These are phyloP conservation scores for Haplosporangium sp. DNA, from an alignment of 371 early-diverging fungal genomes.

Conservation along the genomic window DNA sequence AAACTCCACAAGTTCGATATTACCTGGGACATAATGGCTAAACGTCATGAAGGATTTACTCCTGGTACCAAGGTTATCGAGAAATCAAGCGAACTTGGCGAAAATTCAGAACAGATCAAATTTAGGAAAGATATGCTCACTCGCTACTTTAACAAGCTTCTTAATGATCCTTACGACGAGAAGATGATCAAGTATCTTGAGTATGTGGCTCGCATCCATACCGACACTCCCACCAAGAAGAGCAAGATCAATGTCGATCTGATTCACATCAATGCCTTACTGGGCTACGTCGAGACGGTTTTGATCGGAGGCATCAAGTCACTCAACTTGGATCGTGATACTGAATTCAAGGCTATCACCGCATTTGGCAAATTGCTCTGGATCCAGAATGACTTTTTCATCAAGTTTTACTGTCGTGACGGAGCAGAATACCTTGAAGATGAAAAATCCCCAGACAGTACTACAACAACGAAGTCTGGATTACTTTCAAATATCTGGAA, in stretches of 20 bases:
- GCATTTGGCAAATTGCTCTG: slow-evolving; percentile 90
- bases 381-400: slow-evolving; percentile 91
- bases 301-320: slow-evolving; percentile 73
- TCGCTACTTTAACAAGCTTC: slow-evolving; percentile 79
- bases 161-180: slow-evolving; percentile 81
- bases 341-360: slow-evolving; percentile 66
- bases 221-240: slow-evolving; percentile 79
- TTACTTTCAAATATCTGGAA: slow-evolving; percentile 34
- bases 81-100: slow-evolving; percentile 61
- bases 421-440: slow-evolving; percentile 49
- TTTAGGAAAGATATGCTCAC: slow-evolving; percentile 84
- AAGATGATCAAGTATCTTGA: slow-evolving; percentile 83
- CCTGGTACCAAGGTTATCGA: slow-evolving; percentile 55
- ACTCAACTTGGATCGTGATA: slow-evolving; percentile 69
- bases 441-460: neutral
- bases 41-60: slow-evolving; percentile 75
- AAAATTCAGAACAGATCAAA: slow-evolving; percentile 79
- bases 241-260: slow-evolving; percentile 83
- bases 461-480: slow-evolving; percentile 10
- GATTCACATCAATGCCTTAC: slow-evolving; percentile 83
- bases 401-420: slow-evolving; percentile 79
- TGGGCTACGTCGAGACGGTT: slow-evolving; percentile 78
- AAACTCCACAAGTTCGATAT: slow-evolving; percentile 74
- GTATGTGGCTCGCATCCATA: slow-evolving; percentile 80
- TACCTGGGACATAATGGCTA: slow-evolving; percentile 73